Evolutionary conservation across 805 yeast species (phyloP), one percentile per base, ranked within the genome.

Genomic region (Komagataella pseudopastoris): DNA sequence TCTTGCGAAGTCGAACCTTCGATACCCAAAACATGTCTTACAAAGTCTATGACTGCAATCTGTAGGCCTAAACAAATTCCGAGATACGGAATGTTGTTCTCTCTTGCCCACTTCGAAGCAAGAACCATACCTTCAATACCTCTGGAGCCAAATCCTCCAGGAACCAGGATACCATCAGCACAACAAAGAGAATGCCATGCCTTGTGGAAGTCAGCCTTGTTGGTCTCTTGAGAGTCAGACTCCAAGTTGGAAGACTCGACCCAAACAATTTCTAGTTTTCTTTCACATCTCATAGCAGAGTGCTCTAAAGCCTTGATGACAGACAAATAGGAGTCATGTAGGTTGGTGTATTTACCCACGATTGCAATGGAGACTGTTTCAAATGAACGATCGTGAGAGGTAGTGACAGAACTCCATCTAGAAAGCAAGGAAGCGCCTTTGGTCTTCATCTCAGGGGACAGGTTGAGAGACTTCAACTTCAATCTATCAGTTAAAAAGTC

Each of bases 101-200:
- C 96, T 72, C 99, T 83, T n/a, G 99, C 99, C 85, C 95, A 93
- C 68, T 87, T 85, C 51, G 97, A 95, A 54, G 98, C 99, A 44
- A 87, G 72, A 65, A 93, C 76, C 99, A 93, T 93, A 60, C 99
- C 99, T 71, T 93, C 98, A 54, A 88, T 88, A 70, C 99, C 99
- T 69, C 99, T 84, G 49, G 80, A 70, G 54, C 99, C 99, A 63
- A 93, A 93, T 1, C 99, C 99, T 64, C 99, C 99, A 45, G 99
- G 99, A 53, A 93, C 96, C 54, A 93, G 77, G 56, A 93, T 85
- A 68, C 99, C 98, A 68, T 93, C 96, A 23, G 98, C 96, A 61
- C 85, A 81, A 66, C 96, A 87, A 57, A 93, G 82, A 59, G 76
- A 72, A 61, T 88, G 91, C 99, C 99, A 93, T 51, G 98, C 96